A percentile compares a stretch with the other conserved stretches of the same genome.
Evolutionary conservation across 23 red algal species (phyloP).

Genomic region (Gracilariopsis chorda): DNA sequence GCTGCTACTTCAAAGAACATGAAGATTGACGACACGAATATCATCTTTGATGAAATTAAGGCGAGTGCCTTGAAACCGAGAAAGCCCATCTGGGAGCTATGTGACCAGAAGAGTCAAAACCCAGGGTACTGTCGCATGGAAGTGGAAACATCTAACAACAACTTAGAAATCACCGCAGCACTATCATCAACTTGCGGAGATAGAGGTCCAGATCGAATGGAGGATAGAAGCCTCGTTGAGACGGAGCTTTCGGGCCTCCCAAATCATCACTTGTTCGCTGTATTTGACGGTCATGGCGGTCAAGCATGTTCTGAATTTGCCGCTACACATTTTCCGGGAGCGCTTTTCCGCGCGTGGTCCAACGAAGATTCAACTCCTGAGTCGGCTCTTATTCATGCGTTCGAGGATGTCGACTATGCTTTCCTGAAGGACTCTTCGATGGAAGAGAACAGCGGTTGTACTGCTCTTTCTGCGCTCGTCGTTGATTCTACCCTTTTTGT

Average conservation of each 20-base stretch:
- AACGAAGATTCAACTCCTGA: conserved; percentile 17
- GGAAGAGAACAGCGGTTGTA: conserved; percentile 64
- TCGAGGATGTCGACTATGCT: conserved; percentile 67
- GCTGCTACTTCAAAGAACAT: conserved; percentile 17
- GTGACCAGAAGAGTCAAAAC: not conserved
- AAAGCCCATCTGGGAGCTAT: conserved; percentile 53
- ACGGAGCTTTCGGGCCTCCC: conserved; percentile 4
- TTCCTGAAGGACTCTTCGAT: conserved; percentile 34
- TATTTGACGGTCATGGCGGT: conserved; percentile 96
- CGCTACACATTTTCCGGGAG: conserved; percentile 45
- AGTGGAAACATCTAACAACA: not conserved
- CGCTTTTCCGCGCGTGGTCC: conserved; percentile 58
- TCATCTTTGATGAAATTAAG: conserved; percentile 22
- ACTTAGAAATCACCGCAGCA: conserved; percentile 34
- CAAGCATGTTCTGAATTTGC: conserved; percentile 73
- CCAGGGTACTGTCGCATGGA: conserved; percentile 5
- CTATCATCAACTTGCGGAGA: conserved; percentile 73
- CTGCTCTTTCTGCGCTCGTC: conserved; percentile 71
- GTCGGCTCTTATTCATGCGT: conserved; percentile 50
- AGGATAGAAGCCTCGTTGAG: conserved; percentile 79
- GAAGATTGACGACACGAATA: conserved; percentile 32
- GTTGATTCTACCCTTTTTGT: conserved; percentile 63
- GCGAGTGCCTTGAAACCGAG: not conserved
- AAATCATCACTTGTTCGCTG: conserved; percentile 72
- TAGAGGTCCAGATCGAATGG: conserved; percentile 94